Percentiles rank a stretch among this genome's conserved stretches.
Conservation (phyloP, 2,329 filamentous ascomycete species). For the Xylaria sp. region DNA sequence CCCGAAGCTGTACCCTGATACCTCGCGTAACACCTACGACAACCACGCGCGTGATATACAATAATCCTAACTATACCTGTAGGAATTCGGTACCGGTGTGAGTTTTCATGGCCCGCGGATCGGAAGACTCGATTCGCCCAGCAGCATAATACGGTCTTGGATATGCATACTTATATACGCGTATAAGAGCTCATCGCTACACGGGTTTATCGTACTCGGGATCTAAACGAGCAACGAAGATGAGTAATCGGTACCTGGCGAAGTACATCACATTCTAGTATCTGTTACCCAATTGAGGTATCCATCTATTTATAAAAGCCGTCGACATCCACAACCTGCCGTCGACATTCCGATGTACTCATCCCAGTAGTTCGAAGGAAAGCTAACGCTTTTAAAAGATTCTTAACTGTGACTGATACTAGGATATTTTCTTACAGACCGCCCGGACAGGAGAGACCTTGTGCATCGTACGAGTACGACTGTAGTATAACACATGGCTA, state of each 20-base stretch:
- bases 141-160: background rate
- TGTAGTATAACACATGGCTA: too few relatives aligned
- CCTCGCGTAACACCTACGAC: background rate
- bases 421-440: too few relatives aligned
- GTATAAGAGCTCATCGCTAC: background rate
- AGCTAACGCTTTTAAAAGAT: too few relatives aligned
- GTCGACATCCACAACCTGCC: background rate
- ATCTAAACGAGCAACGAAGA: background rate
- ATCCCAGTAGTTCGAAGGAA: background rate
- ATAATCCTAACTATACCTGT: too few relatives aligned
- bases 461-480: too few relatives aligned
- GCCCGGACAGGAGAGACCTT: too few relatives aligned
- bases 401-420: too few relatives aligned
- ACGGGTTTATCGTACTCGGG: background rate
- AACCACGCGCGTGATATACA: too few relatives aligned
- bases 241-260: background rate
- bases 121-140: background rate
- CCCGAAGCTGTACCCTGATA: too few relatives aligned
- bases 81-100: too few relatives aligned
- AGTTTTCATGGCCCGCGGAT: too few relatives aligned
- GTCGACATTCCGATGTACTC: background rate
- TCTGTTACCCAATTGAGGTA: background rate
- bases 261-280: background rate
- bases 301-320: background rate
- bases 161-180: background rate